These are phyloP conservation scores for Dalechampia spathulata DNA, from an alignment of 441 rosid species.

Conservation along the genomic window DNA sequence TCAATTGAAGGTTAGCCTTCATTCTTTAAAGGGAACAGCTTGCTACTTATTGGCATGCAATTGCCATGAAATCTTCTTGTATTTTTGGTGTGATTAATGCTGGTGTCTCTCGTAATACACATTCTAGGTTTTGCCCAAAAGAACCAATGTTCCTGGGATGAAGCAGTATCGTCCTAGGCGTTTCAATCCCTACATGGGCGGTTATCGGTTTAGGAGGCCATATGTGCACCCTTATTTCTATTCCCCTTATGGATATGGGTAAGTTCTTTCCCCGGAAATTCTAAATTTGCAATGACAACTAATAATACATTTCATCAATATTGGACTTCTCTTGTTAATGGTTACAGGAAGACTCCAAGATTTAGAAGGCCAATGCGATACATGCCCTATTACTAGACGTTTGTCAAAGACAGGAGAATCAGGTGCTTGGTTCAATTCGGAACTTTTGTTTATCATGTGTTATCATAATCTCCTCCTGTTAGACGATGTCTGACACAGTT, in stretches of 20 bases:
- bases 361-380: conserved; percentile 83
- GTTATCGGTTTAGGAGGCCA: conserved; percentile 58
- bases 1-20: conserved; percentile 53
- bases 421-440: neutral
- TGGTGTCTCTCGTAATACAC: neutral
- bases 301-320: neutral
- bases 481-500: neutral
- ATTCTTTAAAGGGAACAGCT: neutral
- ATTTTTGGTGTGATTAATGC: neutral
- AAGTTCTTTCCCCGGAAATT: conserved; percentile 16
- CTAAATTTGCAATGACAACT: neutral
- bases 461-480: neutral
- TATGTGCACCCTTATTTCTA: conserved; percentile 65
- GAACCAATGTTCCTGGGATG: conserved; percentile 93
- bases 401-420: neutral
- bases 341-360: conserved; percentile 78
- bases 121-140: conserved; percentile 67
- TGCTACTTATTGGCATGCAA: no score
- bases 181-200: conserved; percentile 60
- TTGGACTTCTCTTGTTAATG: neutral
- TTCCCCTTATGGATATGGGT: conserved; percentile 88
- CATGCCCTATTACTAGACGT: conserved; percentile 69
- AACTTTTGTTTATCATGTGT: no score
- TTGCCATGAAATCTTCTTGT: neutral
- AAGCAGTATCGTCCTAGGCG: conserved; percentile 80